Evolutionary conservation across 148 eudicot genomes (phyloP).

Genomic region (Vaccinium macrocarpon): DNA sequence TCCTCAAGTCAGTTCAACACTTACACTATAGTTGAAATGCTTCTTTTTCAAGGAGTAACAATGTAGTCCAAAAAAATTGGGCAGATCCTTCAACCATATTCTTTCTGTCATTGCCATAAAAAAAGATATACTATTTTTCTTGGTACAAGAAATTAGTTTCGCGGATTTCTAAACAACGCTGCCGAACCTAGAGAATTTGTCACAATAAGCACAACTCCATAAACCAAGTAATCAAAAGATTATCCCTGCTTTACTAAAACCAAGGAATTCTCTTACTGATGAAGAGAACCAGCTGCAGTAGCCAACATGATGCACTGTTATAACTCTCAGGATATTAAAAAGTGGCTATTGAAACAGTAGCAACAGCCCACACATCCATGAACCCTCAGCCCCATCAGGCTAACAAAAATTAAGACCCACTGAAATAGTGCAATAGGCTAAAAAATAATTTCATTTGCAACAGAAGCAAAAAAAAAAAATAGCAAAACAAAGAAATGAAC

Average conservation of each 20-base stretch:
- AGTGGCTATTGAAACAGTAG: neutral
- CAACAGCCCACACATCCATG: neutral
- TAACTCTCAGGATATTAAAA: neutral
- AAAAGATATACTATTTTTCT: neutral
- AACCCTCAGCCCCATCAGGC: neutral
- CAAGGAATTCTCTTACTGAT: neutral
- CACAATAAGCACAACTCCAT: neutral
- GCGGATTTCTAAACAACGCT: neutral
- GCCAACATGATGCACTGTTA: slow-evolving; percentile 6
- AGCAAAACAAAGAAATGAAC: neutral
- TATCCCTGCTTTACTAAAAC: neutral
- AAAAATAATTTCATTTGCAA: neutral
- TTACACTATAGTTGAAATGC: neutral
- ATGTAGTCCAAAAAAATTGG: neutral
- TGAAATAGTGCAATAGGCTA: neutral
- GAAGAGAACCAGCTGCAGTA: neutral
- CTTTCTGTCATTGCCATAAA: neutral
- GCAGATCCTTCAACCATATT: neutral
- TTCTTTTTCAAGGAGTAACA: neutral
- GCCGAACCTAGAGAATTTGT: neutral
- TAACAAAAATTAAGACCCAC: neutral
- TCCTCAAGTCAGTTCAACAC: neutral
- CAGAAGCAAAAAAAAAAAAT: neutral
- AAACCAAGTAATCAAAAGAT: neutral
- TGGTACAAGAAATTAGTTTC: neutral